Evolutionary conservation across 768 basidiomycete genomes (phyloP).

Genomic region (Cyclocybe aegerita): DNA sequence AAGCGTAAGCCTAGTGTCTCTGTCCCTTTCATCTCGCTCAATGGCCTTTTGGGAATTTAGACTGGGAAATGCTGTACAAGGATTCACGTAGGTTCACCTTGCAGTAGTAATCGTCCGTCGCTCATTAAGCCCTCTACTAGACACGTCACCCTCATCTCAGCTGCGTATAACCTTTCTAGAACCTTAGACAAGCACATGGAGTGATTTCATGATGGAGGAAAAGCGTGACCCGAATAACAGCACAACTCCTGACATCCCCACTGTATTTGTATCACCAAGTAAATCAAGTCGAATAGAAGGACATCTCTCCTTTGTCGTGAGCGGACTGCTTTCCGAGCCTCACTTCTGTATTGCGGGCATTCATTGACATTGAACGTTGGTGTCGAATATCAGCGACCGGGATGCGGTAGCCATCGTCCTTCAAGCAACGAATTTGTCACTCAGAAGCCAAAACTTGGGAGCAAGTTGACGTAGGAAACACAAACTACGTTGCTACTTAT

Average conservation of each 20-base stretch:
- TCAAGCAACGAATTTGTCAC: background rate
- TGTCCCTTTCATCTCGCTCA: background rate
- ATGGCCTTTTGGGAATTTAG: constrained; percentile 33
- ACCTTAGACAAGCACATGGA: constrained; percentile 35
- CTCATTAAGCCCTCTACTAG: constrained; percentile 30
- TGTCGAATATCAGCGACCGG: too few species aligned
- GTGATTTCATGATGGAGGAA: background rate
- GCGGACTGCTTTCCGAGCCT: too few species aligned
- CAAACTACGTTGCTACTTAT: background rate
- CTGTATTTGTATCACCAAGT: too few species aligned
- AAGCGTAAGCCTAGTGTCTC: constrained; percentile 54
- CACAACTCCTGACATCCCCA: background rate
- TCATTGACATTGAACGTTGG: too few species aligned
- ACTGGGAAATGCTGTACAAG: constrained; percentile 86
- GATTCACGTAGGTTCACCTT: constrained; percentile 69
- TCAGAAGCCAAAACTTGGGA: background rate
- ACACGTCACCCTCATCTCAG: constrained; percentile 83
- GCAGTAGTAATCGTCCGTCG: background rate
- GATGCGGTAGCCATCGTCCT: too few species aligned
- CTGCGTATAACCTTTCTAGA: constrained; percentile 80
- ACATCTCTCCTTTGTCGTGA: too few species aligned
- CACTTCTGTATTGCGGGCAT: too few species aligned
- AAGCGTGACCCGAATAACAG: background rate
- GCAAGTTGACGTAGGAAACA: background rate
- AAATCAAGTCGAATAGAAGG: too few species aligned